Evolutionary conservation across 2,329 filamentous ascomycete species (phyloP).

Genomic region (Geoglossum cookeanum): DNA sequence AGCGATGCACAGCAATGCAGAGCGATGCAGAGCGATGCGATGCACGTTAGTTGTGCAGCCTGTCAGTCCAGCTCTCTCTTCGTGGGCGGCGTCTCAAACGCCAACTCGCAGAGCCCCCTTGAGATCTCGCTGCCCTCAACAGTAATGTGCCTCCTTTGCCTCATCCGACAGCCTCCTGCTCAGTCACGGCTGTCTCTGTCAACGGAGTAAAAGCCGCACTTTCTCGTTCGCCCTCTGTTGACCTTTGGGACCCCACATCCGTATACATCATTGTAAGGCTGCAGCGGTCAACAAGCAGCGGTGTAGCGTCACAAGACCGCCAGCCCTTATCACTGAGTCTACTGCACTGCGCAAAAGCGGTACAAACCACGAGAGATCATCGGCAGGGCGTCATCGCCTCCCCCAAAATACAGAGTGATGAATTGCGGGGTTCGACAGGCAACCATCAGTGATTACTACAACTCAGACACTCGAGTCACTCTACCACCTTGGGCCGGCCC

Average conservation of each 20-base stretch:
- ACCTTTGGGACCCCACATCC: neutral
- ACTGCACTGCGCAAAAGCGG: neutral
- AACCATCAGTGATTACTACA: neutral
- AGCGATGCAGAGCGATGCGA: neutral
- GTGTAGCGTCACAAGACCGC: neutral
- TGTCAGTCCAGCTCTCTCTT: neutral
- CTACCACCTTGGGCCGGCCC: neutral
- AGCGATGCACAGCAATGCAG: neutral
- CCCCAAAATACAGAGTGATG: neutral
- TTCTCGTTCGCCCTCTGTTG: neutral
- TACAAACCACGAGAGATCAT: neutral
- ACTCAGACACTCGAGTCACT: neutral
- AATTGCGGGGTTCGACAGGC: slow-evolving; percentile 1
- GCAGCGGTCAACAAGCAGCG: neutral
- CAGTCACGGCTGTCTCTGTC: neutral
- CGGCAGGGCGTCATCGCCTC: neutral
- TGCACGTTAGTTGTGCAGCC: neutral
- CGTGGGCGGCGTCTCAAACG: neutral
- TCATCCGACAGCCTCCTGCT: neutral
- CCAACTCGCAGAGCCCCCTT: neutral
- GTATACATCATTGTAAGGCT: neutral
- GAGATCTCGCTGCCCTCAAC: neutral
- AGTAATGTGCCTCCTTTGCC: neutral
- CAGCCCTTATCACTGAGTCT: neutral
- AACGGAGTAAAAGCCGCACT: neutral